Conservation (phyloP, 73 alveolate genomes). For the Tetrahymena borealis region DNA sequence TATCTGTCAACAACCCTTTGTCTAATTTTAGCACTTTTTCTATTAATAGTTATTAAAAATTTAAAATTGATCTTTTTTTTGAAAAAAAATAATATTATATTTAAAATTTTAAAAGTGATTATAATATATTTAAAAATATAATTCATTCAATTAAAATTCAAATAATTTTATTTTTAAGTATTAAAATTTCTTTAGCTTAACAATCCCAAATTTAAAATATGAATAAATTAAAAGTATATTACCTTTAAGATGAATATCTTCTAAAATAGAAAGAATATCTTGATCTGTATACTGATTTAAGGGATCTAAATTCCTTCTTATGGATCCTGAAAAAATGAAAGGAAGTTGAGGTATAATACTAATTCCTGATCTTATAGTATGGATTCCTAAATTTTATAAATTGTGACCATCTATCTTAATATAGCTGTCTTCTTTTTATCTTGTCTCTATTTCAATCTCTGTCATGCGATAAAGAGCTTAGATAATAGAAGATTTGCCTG, state of each 20-base stretch:
- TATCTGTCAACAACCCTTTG: not conserved
- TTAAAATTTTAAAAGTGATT: not conserved
- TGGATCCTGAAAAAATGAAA: constrained; percentile 5
- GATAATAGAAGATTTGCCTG: constrained; percentile 90
- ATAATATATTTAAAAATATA: not conserved
- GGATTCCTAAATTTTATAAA: not conserved
- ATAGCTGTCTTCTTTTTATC: not conserved
- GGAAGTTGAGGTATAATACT: constrained; percentile 4
- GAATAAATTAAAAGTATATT: not conserved
- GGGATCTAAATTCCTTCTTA: constrained; percentile 27
- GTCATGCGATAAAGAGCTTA: constrained; percentile 50
- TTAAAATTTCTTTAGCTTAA: not conserved
- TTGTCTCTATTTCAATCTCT: constrained; percentile 3
- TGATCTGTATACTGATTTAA: not conserved
- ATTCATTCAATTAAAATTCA: not conserved
- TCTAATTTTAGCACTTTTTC: not conserved
- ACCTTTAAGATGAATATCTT: not conserved
- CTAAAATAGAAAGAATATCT: not conserved
- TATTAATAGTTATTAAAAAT: not conserved
- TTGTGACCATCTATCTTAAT: not conserved
- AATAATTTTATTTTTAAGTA: not conserved
- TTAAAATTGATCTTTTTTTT: not conserved
- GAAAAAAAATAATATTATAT: not conserved
- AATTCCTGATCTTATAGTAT: not conserved
- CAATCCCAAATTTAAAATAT: not conserved